A percentile compares a stretch with the other conserved stretches of the same genome.
These are phyloP conservation scores for Drosera capensis DNA, from an alignment of 148 eudicot genomes.

Conservation along the genomic window DNA sequence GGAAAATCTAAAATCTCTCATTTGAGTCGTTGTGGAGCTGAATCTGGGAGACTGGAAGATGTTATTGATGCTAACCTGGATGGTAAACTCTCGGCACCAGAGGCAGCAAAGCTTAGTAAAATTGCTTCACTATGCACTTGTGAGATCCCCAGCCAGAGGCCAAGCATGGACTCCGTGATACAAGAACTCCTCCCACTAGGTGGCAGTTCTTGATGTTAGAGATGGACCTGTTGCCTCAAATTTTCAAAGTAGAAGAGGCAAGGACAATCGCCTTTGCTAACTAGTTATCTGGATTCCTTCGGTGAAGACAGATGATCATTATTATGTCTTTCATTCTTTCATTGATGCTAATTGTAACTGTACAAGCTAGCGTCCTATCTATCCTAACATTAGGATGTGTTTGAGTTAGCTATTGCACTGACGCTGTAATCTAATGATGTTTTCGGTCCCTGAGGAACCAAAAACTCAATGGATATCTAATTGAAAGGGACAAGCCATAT, in stretches of 20 bases:
- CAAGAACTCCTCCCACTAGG: conserved; percentile 38
- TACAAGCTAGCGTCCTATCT: too few species aligned
- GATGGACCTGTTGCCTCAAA: background rate
- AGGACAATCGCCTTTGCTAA: background rate
- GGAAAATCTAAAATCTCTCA: conserved; percentile 40
- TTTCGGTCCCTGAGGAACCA: too few species aligned
- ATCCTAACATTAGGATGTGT: too few species aligned
- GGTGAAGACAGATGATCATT: background rate
- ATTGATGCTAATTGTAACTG: too few species aligned
- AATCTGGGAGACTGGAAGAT: conserved; percentile 32
- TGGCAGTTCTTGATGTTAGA: conserved; percentile 8
- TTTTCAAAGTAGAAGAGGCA: background rate
- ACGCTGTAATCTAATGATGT: too few species aligned
- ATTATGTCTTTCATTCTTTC: too few species aligned
- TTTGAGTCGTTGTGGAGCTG: conserved; percentile 36
- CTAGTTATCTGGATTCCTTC: background rate
- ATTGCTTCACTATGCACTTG: conserved; percentile 68
- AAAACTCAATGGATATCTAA: too few species aligned
- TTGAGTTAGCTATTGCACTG: too few species aligned
- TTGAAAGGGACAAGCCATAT: too few species aligned
- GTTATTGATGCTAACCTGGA: conserved; percentile 49
- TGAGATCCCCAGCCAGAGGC: conserved; percentile 61
- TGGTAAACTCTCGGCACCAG: conserved; percentile 44
- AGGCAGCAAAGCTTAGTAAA: conserved; percentile 50
- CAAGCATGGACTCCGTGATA: conserved; percentile 30